A percentile compares a stretch with the other conserved stretches of the same genome.
phyloP scores from a whole-genome alignment of 2,329 filamentous ascomycete genomes.

The Xylaria arbuscula region DNA sequence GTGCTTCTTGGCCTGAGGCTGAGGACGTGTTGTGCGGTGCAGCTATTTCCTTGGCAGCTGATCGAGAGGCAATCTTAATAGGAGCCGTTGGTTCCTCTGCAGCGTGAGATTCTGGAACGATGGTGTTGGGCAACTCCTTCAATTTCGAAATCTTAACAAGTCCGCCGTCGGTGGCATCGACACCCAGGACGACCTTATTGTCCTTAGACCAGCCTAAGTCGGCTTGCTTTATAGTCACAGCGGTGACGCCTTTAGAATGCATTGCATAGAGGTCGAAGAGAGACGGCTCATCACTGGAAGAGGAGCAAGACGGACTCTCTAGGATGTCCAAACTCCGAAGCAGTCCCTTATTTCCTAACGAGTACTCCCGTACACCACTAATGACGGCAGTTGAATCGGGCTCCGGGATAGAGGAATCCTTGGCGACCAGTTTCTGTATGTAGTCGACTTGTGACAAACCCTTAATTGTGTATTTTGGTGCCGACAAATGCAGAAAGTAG shows the following conservation, averaged over 20 bases:
- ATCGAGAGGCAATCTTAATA: conserved; percentile 44
- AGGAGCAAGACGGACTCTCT: conserved; percentile 72
- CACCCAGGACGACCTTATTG: conserved; percentile 83
- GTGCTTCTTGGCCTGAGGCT: conserved; percentile 42
- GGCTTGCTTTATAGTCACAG: conserved; percentile 83
- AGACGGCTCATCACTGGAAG: conserved; percentile 74
- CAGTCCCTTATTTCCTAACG: conserved; percentile 85
- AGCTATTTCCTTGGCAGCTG: conserved; percentile 46
- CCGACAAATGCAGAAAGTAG: conserved; percentile 95
- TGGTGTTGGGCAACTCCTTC: conserved; percentile 61
- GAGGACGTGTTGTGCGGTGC: conserved; percentile 38
- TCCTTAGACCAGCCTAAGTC: conserved; percentile 93
- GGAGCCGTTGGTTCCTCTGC: conserved; percentile 54
- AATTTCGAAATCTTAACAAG: conserved; percentile 81
- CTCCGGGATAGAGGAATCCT: conserved; percentile 78
- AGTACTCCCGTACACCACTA: conserved; percentile 95
- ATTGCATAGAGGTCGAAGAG: conserved; percentile 96
- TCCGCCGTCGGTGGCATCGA: conserved; percentile 80
- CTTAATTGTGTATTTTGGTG: conserved; percentile 88
- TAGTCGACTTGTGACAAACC: conserved; percentile 89
- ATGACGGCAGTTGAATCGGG: conserved; percentile 97
- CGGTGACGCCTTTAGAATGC: conserved; percentile 97
- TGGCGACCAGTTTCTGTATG: conserved; percentile 79
- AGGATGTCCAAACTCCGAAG: conserved; percentile 92
- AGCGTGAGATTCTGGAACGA: conserved; percentile 59